Percentiles rank a stretch among this genome's conserved stretches.
These are phyloP conservation scores for Lecanicillium sp. DNA, from an alignment of 2,329 filamentous ascomycete species.

Conservation along the genomic window DNA sequence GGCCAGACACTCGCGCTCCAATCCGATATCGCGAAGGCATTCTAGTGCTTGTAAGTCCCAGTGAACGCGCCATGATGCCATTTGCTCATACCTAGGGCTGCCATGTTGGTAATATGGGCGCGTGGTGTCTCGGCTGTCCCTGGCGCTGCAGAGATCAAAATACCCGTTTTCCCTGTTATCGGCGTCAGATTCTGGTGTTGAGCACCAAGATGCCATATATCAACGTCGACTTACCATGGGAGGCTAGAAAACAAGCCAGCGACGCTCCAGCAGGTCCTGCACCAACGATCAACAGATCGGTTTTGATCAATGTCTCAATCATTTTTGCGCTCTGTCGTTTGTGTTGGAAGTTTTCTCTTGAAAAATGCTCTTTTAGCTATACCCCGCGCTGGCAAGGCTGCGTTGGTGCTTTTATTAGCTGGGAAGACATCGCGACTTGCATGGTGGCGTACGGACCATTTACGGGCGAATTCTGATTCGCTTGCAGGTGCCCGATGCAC, in stretches of 20 bases:
- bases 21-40: slow-evolving; percentile 43
- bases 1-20: slow-evolving; percentile 32
- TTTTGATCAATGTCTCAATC: slow-evolving; percentile 14
- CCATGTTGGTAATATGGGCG: slow-evolving; percentile 54
- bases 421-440: no score
- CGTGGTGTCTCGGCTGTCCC: slow-evolving; percentile 48
- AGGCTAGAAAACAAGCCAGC: slow-evolving; percentile 44
- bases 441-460: no score
- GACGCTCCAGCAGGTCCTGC: slow-evolving; percentile 47
- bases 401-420: no score
- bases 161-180: slow-evolving; percentile 32
- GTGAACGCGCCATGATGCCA: background rate
- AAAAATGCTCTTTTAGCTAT: no score
- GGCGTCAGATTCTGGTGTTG: no score
- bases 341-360: no score
- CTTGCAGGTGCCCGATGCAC: no score
- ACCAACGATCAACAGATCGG: slow-evolving; percentile 41
- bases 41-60: slow-evolving; percentile 23
- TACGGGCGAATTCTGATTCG: no score
- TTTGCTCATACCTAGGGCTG: slow-evolving; percentile 33
- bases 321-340: no score
- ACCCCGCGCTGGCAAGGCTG: no score
- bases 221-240: slow-evolving; percentile 29
- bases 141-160: slow-evolving; percentile 42
- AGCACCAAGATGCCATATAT: background rate